Conservation (phyloP, 1,284 basidiomycete genomes). For the Microbotryum violaceum region DNA sequence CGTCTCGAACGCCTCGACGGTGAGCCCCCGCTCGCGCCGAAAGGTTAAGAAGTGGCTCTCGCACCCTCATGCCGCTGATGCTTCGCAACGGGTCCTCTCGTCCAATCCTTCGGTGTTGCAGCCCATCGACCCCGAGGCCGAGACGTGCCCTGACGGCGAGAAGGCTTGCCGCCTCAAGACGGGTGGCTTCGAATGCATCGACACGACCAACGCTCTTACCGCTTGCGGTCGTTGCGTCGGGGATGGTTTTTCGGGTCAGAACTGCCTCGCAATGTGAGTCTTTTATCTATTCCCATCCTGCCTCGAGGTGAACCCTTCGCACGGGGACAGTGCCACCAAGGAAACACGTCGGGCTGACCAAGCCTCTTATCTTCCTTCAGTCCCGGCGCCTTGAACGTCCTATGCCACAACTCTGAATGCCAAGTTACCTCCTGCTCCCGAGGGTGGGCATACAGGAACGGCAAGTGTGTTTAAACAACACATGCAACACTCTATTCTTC, state of each 20-base stretch:
- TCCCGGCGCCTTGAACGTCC: constrained; percentile 18
- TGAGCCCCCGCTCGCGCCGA: constrained; percentile 9
- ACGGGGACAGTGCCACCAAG: too few species aligned
- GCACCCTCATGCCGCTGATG: constrained; percentile 2
- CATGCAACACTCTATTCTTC: too few species aligned
- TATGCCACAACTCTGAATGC: constrained; percentile 14
- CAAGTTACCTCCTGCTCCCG: constrained; percentile 9
- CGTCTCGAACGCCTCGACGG: constrained; percentile 6
- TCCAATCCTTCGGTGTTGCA: neutral
- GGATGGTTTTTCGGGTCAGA: constrained; percentile 3
- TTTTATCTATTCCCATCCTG: too few species aligned
- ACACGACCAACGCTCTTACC: constrained; percentile 10
- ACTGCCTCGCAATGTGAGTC: constrained; percentile 21
- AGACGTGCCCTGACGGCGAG: constrained; percentile 17
- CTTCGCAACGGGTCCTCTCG: neutral
- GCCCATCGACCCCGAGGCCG: constrained; percentile 6
- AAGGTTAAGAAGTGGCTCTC: constrained; percentile 3
- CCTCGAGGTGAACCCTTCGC: too few species aligned
- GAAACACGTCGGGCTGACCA: too few species aligned
- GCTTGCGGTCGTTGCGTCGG: constrained; percentile 21
- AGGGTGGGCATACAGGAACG: neutral
- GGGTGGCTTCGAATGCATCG: constrained; percentile 26
- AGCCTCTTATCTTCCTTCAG: too few species aligned
- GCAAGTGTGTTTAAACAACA: constrained; percentile 4
- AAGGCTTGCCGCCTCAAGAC: constrained; percentile 12